Conservation (phyloP, 352 stramenopile genomes). For the Globisporangium irregulare region DNA sequence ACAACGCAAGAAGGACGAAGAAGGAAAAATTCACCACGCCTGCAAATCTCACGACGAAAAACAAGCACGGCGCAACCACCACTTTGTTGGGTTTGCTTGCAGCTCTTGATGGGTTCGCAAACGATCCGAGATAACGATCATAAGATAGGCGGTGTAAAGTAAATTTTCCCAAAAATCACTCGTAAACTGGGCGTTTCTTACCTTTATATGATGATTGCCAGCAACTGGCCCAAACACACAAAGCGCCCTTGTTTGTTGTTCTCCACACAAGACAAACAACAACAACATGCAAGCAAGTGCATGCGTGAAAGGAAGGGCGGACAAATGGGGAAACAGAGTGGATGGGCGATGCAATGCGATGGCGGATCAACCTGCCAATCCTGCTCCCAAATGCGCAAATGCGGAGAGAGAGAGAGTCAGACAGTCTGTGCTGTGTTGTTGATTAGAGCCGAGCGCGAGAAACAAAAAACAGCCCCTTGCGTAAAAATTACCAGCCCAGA, state of each 20-base stretch:
- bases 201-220: neutral
- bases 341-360: neutral
- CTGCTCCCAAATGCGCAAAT: neutral
- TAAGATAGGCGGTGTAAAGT: neutral
- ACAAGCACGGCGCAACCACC: neutral
- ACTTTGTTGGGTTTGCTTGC: neutral
- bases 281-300: neutral
- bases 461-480: neutral
- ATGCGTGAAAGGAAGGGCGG: neutral
- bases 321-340: neutral
- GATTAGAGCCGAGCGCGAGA: neutral
- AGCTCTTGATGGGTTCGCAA: neutral
- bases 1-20: neutral
- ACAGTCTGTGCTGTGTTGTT: neutral
- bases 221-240: neutral
- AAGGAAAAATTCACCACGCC: neutral
- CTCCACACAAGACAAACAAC: neutral
- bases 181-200: neutral
- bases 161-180: neutral
- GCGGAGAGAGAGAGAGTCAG: neutral
- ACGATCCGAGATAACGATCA: neutral
- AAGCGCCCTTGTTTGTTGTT: neutral
- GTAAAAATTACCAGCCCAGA: slow-evolving; percentile 1
- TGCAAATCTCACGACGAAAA: neutral
- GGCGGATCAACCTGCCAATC: neutral